phyloP scores from a whole-genome alignment of 768 basidiomycete species.

The Suillus cothurnatus region DNA sequence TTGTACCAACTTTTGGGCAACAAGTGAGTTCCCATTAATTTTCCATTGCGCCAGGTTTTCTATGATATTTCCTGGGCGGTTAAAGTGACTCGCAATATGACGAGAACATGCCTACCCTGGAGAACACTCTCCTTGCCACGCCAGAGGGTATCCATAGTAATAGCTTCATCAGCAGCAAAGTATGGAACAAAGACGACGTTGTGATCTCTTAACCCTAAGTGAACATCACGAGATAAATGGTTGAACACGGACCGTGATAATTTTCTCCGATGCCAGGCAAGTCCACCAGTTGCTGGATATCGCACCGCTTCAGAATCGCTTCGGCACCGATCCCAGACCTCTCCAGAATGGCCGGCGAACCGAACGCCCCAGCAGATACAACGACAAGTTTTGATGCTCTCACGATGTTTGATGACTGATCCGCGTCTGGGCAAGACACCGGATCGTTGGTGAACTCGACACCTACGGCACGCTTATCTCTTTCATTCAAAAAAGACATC shows the following conservation, averaged over 20 bases:
- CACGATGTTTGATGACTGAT: conserved; percentile 16
- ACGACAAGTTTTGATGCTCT: conserved; percentile 39
- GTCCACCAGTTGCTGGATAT: conserved; percentile 34
- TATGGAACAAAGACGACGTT: conserved; percentile 32
- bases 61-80: neutral
- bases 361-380: conserved; percentile 41
- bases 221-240: too few species aligned
- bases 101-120: conserved; percentile 38
- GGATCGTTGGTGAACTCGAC: conserved; percentile 36
- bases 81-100: neutral
- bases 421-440: conserved; percentile 20
- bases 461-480: too few species aligned
- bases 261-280: conserved; percentile 47
- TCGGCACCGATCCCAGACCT: conserved; percentile 47
- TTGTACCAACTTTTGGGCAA: conserved; percentile 52
- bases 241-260: conserved; percentile 34
- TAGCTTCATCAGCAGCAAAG: conserved; percentile 42
- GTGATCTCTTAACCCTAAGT: conserved; percentile 28
- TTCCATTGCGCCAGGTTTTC: conserved; percentile 31
- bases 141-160: conserved; percentile 51
- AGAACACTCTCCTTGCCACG: conserved; percentile 39
- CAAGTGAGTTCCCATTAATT: conserved; percentile 42
- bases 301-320: conserved; percentile 29
- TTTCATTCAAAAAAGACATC: conserved; percentile 11
- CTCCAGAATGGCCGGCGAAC: conserved; percentile 54